These are phyloP conservation scores for Lactarius quietus DNA, from an alignment of 768 basidiomycete species.

Conservation along the genomic window DNA sequence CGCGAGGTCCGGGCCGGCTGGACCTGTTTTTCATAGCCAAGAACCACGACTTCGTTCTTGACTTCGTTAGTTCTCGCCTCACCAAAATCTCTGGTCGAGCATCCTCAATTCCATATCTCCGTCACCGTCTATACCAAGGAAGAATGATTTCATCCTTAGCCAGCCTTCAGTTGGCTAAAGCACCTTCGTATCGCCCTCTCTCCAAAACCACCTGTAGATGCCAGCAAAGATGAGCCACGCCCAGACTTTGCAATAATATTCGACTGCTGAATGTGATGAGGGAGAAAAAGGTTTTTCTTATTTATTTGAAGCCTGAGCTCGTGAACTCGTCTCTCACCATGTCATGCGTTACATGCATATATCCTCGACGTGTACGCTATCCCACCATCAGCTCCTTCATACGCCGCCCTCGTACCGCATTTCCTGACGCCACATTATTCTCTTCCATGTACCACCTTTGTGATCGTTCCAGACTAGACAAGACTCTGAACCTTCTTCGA, in stretches of 20 bases:
- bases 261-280: slow-evolving; percentile 88
- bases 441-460: slow-evolving; percentile 66
- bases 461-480: slow-evolving; percentile 94
- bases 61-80: too few relatives aligned
- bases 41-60: too few relatives aligned
- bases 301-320: not conserved
- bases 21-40: too few relatives aligned
- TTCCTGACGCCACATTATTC: slow-evolving; percentile 70
- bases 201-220: slow-evolving; percentile 48
- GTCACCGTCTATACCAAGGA: slow-evolving; percentile 70
- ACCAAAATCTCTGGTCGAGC: slow-evolving; percentile 86
- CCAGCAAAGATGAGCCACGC: slow-evolving; percentile 54
- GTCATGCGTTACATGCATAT: slow-evolving; percentile 41
- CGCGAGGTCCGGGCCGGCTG: too few relatives aligned
- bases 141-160: slow-evolving; percentile 89
- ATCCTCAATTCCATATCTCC: slow-evolving; percentile 87
- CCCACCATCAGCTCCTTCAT: slow-evolving; percentile 70
- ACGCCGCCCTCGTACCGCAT: slow-evolving; percentile 76
- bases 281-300: slow-evolving; percentile 84
- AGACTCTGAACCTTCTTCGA: slow-evolving; percentile 87
- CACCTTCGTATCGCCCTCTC: too few relatives aligned
- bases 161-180: slow-evolving; percentile 78
- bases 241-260: slow-evolving; percentile 87
- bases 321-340: slow-evolving; percentile 5
- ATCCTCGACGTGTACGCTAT: slow-evolving; percentile 85